phyloP scores from a whole-genome alignment of 2,329 filamentous ascomycete species.

The Thelonectria rubi region DNA sequence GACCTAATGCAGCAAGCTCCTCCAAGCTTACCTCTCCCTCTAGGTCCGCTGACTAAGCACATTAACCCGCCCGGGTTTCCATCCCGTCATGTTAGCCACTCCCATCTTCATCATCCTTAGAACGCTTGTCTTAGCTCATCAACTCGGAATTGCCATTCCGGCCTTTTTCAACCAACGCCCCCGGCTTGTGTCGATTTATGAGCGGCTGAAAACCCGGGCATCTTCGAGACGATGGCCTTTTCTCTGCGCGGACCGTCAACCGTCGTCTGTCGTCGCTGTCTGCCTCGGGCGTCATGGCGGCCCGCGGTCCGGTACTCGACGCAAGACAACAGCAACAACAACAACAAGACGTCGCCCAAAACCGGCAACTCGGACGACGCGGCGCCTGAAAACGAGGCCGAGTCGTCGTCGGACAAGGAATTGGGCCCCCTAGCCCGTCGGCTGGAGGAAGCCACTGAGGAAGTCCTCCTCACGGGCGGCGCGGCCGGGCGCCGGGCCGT shows the following conservation, averaged over 20 bases:
- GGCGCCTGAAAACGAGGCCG: conserved; percentile 8
- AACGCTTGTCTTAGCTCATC: background rate
- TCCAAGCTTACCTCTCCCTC: too few relatives aligned
- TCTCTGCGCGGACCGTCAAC: conserved; percentile 17
- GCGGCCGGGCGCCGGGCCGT: conserved; percentile 66
- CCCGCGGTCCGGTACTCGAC: conserved; percentile 32
- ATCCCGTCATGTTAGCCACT: conserved; percentile 24
- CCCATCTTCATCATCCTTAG: background rate
- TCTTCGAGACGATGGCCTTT: conserved; percentile 11
- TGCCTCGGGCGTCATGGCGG: conserved; percentile 15
- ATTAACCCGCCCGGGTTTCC: conserved; percentile 17
- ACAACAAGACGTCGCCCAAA: background rate
- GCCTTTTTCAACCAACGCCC: background rate
- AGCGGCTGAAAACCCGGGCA: too few relatives aligned
- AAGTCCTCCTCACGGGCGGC: conserved; percentile 67
- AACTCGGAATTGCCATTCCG: background rate
- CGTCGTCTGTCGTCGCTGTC: conserved; percentile 34
- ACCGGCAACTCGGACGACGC: conserved; percentile 12
- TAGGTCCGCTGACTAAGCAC: conserved; percentile 32
- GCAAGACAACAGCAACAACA: conserved; percentile 14
- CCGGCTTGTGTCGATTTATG: too few relatives aligned
- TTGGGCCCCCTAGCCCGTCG: conserved; percentile 63
- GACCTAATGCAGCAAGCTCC: too few relatives aligned
- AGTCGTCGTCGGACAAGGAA: conserved; percentile 27
- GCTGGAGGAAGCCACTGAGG: conserved; percentile 70